Conservation (phyloP, 1,284 basidiomycete species). For the Leccinum griseonigrum region DNA sequence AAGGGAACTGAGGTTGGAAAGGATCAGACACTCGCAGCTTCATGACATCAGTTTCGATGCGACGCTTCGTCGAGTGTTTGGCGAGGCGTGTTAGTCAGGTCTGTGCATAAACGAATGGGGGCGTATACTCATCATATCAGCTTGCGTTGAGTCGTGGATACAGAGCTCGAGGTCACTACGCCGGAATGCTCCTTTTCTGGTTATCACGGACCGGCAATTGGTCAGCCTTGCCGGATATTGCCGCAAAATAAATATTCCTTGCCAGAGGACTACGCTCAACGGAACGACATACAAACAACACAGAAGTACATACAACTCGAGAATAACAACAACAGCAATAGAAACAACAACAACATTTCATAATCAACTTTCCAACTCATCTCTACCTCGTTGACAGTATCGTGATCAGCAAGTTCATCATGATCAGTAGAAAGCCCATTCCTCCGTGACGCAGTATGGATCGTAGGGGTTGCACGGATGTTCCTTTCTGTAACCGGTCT, state of each 20-base stretch:
- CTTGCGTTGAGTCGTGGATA: slow-evolving; percentile 14
- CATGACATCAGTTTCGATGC: slow-evolving; percentile 99
- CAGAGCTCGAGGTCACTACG: background rate
- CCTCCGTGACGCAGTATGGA: slow-evolving; percentile 67
- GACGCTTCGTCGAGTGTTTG: slow-evolving; percentile 67
- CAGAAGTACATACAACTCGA: background rate
- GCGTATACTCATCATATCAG: slow-evolving; percentile 40
- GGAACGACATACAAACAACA: slow-evolving; percentile 6
- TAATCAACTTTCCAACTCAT: slow-evolving; percentile 1
- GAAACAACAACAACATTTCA: slow-evolving; percentile 7
- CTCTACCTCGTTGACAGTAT: slow-evolving; percentile 4
- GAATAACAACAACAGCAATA: slow-evolving; percentile 2
- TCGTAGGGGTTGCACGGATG: slow-evolving; percentile 59
- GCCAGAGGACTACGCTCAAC: slow-evolving; percentile 13
- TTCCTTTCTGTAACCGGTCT: slow-evolving; percentile 37
- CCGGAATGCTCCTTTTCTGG: slow-evolving; percentile 24
- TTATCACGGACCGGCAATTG: slow-evolving; percentile 4
- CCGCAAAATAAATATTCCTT: slow-evolving; percentile 12
- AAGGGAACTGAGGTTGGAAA: slow-evolving; percentile 1
- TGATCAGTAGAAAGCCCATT: slow-evolving; percentile 67
- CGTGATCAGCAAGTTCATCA: slow-evolving; percentile 26
- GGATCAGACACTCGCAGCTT: slow-evolving; percentile 72
- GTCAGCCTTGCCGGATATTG: background rate
- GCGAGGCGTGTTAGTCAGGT: slow-evolving; percentile 17
- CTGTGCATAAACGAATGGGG: background rate